Conservation (phyloP, 2,329 filamentous ascomycete genomes). For the Zelopaecilomyces penicillatus region DNA sequence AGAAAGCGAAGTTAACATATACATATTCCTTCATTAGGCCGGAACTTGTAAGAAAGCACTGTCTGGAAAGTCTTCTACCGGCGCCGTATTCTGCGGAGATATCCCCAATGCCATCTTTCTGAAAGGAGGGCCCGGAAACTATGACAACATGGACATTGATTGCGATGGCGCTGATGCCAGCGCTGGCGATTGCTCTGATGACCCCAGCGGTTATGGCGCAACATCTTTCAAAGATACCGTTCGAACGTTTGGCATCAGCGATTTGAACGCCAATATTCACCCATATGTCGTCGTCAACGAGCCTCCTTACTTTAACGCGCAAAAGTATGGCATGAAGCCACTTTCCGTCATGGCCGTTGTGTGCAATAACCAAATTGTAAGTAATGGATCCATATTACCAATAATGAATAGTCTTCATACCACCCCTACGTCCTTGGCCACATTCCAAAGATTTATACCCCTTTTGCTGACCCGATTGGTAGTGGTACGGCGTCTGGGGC, state of each 20-base stretch:
- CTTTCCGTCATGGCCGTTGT: conserved; percentile 7
- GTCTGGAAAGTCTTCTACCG: conserved; percentile 7
- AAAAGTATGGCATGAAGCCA: conserved; percentile 1
- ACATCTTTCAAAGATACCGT: conserved; percentile 34
- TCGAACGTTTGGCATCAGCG: conserved; percentile 20
- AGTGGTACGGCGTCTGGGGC: conserved; percentile 45
- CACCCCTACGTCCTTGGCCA: not conserved
- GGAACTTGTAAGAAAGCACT: conserved; percentile 17
- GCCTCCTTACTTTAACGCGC: conserved; percentile 7
- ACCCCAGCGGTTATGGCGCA: conserved; percentile 27
- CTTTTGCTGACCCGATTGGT: not conserved
- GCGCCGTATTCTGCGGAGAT: conserved; percentile 17
- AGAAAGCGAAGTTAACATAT: no score
- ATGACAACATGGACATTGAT: conserved; percentile 42
- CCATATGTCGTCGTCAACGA: conserved; percentile 39
- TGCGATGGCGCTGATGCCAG: conserved; percentile 35
- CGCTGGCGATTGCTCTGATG: conserved; percentile 27
- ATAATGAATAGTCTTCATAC: not conserved
- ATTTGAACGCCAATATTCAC: conserved; percentile 36
- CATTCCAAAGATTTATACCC: not conserved
- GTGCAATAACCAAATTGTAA: conserved; percentile 7
- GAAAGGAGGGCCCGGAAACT: conserved; percentile 3
- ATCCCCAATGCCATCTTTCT: conserved; percentile 20
- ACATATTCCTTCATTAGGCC: conserved; percentile 15
- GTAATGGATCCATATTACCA: not conserved